These are phyloP conservation scores for Penicillium atrosanguineum DNA, from an alignment of 495 filamentous ascomycete species.

Conservation along the genomic window DNA sequence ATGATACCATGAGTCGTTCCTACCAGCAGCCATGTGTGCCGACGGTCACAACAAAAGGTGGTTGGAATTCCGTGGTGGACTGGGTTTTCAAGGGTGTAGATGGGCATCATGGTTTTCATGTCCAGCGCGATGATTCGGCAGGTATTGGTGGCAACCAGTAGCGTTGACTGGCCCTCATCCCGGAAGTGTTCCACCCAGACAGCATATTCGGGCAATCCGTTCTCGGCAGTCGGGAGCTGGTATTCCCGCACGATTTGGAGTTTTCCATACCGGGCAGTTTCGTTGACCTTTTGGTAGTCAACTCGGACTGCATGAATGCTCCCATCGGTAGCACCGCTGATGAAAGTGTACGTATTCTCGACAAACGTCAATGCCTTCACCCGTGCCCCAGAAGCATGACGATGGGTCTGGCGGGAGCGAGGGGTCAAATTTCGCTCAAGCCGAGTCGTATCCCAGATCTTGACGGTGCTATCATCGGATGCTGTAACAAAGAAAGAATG, in stretches of 20 bases:
- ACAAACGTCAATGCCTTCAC: constrained; percentile 85
- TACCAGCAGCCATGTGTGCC: constrained; percentile 83
- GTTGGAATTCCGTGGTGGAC: constrained; percentile 92
- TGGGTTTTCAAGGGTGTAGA: constrained; percentile 83
- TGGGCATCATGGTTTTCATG: constrained; percentile 77
- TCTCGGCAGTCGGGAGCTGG: constrained; percentile 56
- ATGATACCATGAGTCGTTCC: constrained; percentile 92
- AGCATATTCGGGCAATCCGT: constrained; percentile 61
- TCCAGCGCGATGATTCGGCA: constrained; percentile 82
- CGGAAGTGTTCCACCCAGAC: constrained; percentile 94
- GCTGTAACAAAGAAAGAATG: constrained; percentile 93
- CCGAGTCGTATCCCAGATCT: constrained; percentile 88
- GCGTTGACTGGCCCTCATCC: constrained; percentile 70
- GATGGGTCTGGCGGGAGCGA: constrained; percentile 83
- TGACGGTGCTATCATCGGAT: constrained; percentile 88
- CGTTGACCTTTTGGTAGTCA: constrained; percentile 62
- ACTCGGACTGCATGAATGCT: constrained; percentile 87
- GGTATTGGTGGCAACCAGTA: constrained; percentile 83
- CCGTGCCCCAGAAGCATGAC: constrained; percentile 63
- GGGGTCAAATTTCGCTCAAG: constrained; percentile 87
- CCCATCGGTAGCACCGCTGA: constrained; percentile 86
- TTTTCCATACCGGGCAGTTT: constrained; percentile 70
- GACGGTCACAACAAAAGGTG: constrained; percentile 83
- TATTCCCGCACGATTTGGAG: constrained; percentile 74
- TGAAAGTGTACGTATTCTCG: constrained; percentile 89